Conservation (phyloP, 163 green algal species). For the Scenedesmus sp. region DNA sequence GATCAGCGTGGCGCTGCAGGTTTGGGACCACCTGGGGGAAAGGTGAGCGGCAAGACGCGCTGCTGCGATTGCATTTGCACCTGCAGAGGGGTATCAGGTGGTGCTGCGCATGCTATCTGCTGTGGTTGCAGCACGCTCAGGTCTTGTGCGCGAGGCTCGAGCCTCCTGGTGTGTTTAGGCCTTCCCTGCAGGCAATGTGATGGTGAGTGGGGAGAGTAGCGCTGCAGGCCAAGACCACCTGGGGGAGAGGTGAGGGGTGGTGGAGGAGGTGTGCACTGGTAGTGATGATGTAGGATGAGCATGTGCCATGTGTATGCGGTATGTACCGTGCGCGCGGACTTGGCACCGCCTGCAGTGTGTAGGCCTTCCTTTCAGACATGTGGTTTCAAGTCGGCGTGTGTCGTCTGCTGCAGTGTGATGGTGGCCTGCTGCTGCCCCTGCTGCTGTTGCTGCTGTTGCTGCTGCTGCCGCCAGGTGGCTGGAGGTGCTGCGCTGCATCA, state of each 20-base stretch:
- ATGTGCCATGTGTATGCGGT: too few relatives aligned
- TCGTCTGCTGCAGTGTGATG: background rate
- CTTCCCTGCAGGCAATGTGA: too few relatives aligned
- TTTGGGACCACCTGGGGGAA: conserved; percentile 88
- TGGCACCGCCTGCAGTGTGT: background rate
- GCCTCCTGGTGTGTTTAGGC: too few relatives aligned
- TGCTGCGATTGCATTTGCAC: background rate
- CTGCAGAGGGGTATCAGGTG: background rate
- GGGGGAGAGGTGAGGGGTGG: conserved; percentile 58
- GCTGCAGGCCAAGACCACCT: too few relatives aligned
- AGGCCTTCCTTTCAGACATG: background rate
- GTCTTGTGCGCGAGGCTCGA: too few relatives aligned
- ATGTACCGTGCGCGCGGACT: too few relatives aligned
- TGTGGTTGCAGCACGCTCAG: too few relatives aligned
- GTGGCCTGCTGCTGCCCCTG: background rate
- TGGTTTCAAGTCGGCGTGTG: background rate
- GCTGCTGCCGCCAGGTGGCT: conserved; percentile 76
- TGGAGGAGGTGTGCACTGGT: too few relatives aligned
- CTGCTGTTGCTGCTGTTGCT: background rate
- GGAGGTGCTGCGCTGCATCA: conserved; percentile 94
- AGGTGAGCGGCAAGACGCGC: too few relatives aligned
- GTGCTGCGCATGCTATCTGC: too few relatives aligned
- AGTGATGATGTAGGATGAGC: too few relatives aligned
- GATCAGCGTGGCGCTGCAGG: conserved; percentile 83
- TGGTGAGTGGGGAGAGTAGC: too few relatives aligned